These are phyloP conservation scores for Margaritispora aquatica DNA, from an alignment of 495 filamentous ascomycete genomes.

Conservation along the genomic window DNA sequence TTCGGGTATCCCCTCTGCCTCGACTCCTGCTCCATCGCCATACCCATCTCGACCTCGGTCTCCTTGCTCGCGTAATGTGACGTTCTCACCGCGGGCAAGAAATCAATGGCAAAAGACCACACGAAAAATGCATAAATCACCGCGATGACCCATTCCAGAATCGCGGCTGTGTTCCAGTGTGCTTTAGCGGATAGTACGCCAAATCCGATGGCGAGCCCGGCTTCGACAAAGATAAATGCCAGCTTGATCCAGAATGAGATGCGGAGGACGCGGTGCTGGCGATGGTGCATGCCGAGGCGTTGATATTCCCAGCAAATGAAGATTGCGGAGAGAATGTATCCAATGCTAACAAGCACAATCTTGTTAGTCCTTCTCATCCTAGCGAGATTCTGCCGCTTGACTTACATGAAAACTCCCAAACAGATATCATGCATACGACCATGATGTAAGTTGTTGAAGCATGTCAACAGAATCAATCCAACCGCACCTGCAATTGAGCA, in stretches of 20 bases:
- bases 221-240: conserved; percentile 68
- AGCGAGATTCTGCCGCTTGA: background rate
- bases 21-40: conserved; percentile 5
- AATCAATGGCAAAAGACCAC: conserved; percentile 79
- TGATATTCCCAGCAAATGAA: conserved; percentile 85
- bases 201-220: conserved; percentile 55
- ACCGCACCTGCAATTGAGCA: conserved; percentile 68
- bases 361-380: background rate
- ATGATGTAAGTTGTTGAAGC: conserved; percentile 72
- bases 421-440: conserved; percentile 65
- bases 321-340: conserved; percentile 71
- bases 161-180: conserved; percentile 34
- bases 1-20: background rate
- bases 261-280: conserved; percentile 62
- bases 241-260: conserved; percentile 78
- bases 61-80: conserved; percentile 27
- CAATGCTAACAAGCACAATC: conserved; percentile 43
- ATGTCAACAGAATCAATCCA: conserved; percentile 71
- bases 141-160: conserved; percentile 73
- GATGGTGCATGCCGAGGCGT: conserved; percentile 64
- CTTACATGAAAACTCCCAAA: conserved; percentile 67
- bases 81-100: conserved; percentile 72
- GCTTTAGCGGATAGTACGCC: conserved; percentile 30
- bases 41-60: conserved; percentile 8
- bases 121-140: conserved; percentile 87